Percentiles rank a stretch among this genome's conserved stretches.
These are phyloP conservation scores for Toxicodendron radicans DNA, from an alignment of 345 rosid species.

Conservation along the genomic window DNA sequence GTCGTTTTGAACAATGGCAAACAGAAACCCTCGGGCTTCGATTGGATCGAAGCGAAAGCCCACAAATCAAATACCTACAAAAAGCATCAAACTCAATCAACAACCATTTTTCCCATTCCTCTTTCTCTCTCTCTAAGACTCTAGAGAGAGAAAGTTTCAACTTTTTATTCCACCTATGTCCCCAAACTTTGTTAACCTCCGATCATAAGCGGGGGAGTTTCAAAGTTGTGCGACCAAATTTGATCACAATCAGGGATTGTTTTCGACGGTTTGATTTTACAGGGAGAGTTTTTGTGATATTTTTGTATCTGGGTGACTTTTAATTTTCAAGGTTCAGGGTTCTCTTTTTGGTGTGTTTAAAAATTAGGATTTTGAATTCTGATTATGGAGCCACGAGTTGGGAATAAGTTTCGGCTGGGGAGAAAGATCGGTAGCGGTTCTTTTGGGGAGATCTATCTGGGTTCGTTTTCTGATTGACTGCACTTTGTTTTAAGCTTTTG, in stretches of 20 bases:
- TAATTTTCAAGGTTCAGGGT: neutral
- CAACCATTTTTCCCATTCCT: neutral
- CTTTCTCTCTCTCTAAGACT: slow-evolving; percentile 12
- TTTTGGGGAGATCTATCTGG: slow-evolving; percentile 97
- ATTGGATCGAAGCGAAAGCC: slow-evolving; percentile 22
- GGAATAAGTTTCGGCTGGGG: slow-evolving; percentile 87
- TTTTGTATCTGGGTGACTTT: slow-evolving; percentile 5
- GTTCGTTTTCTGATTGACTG: slow-evolving; percentile 33
- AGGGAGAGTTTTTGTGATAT: neutral
- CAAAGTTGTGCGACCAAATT: neutral
- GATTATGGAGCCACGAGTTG: slow-evolving; percentile 81
- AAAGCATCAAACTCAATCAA: neutral
- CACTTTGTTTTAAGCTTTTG: neutral
- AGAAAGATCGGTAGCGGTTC: slow-evolving; percentile 98
- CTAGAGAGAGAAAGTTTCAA: slow-evolving; percentile 25
- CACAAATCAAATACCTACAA: neutral
- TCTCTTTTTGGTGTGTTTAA: neutral
- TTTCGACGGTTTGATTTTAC: neutral
- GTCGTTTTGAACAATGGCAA: slow-evolving; percentile 4
- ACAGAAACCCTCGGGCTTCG: neutral
- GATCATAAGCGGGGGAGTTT: neutral
- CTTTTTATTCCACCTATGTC: slow-evolving; percentile 12
- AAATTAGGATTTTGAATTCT: slow-evolving; percentile 11
- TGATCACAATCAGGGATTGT: neutral
- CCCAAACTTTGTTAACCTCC: neutral